phyloP scores from a whole-genome alignment of 2,329 filamentous ascomycete species.

The Tolypocladium tropicale region DNA sequence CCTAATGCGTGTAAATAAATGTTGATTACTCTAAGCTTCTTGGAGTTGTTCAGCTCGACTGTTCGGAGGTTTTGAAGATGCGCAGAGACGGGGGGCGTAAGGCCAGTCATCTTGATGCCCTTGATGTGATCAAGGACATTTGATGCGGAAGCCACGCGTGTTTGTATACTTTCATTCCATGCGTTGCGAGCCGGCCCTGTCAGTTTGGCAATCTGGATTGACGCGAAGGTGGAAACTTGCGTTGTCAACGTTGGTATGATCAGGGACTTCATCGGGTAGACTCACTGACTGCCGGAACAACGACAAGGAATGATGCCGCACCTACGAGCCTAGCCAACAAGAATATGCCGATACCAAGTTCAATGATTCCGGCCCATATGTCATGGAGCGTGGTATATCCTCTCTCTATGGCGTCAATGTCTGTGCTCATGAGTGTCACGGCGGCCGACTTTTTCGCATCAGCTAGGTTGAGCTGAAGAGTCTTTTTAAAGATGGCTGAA shows the following conservation, averaged over 20 bases:
- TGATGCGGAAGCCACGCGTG: slow-evolving; percentile 18
- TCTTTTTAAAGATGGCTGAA: slow-evolving; percentile 39
- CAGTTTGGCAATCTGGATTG: slow-evolving; percentile 31
- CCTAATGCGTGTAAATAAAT: slow-evolving; percentile 3
- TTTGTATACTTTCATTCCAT: slow-evolving; percentile 20
- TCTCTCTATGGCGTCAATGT: slow-evolving; percentile 23
- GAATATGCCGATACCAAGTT: slow-evolving; percentile 6
- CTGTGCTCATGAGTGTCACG: slow-evolving; percentile 33
- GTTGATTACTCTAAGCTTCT: slow-evolving; percentile 1
- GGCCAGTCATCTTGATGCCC: slow-evolving; percentile 24
- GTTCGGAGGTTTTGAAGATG: slow-evolving; percentile 6
- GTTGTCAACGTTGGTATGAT: slow-evolving; percentile 7
- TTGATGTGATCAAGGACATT: slow-evolving; percentile 22
- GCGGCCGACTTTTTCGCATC: slow-evolving; percentile 22
- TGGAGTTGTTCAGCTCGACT: slow-evolving; percentile 7
- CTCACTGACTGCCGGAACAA: slow-evolving; percentile 58
- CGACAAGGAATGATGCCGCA: slow-evolving; percentile 12
- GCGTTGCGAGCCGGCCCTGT: slow-evolving; percentile 26
- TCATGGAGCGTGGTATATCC: slow-evolving; percentile 18
- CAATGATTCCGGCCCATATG: slow-evolving; percentile 21
- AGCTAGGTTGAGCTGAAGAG: slow-evolving; percentile 18
- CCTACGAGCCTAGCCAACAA: slow-evolving; percentile 4
- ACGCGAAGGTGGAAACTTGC: slow-evolving; percentile 26
- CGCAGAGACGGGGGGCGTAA: slow-evolving; percentile 7
- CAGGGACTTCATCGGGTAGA: not conserved